phyloP scores from a whole-genome alignment of 225 moss, liverwort and hornwort genomes.

The Takakia lepidozioides region DNA sequence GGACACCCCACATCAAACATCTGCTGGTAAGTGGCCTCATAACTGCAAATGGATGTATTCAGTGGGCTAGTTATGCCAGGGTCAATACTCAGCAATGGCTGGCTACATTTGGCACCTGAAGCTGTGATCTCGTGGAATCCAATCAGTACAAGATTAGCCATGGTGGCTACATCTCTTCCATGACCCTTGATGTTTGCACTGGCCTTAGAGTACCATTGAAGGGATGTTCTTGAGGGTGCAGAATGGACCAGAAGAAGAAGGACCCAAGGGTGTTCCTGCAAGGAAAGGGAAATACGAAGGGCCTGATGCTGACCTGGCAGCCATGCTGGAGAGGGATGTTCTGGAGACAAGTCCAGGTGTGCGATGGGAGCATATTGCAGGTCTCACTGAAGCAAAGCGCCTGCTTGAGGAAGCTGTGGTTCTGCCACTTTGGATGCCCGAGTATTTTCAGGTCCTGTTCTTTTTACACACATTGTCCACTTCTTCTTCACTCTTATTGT shows the following conservation, averaged over 20 bases:
- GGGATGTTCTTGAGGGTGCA: no score
- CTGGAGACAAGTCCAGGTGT: constrained; percentile 98
- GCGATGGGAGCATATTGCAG: constrained; percentile 99
- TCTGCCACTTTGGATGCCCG: constrained; percentile 98
- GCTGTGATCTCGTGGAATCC: no score
- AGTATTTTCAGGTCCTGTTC: constrained; percentile 79
- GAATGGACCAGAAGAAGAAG: constrained; percentile 88
- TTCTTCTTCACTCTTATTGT: neutral
- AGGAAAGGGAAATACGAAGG: constrained; percentile 92
- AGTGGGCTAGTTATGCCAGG: no score
- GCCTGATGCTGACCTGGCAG: constrained; percentile 93
- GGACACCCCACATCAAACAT: no score
- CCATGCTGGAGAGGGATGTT: constrained; percentile 98
- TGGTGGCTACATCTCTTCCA: no score
- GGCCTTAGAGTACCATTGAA: no score
- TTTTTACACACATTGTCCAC: neutral
- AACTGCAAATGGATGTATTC: no score
- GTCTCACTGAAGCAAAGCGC: constrained; percentile 95
- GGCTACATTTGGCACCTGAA: no score
- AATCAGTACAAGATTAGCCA: no score
- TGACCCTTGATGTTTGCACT: no score
- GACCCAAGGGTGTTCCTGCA: constrained; percentile 55
- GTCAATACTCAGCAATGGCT: no score
- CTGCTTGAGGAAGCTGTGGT: constrained; percentile 99
- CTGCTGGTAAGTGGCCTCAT: no score